Percentiles rank a stretch among this genome's conserved stretches.
Evolutionary conservation across 208 protist genomes (phyloP).

Genomic region (Pavlovales sp.): DNA sequence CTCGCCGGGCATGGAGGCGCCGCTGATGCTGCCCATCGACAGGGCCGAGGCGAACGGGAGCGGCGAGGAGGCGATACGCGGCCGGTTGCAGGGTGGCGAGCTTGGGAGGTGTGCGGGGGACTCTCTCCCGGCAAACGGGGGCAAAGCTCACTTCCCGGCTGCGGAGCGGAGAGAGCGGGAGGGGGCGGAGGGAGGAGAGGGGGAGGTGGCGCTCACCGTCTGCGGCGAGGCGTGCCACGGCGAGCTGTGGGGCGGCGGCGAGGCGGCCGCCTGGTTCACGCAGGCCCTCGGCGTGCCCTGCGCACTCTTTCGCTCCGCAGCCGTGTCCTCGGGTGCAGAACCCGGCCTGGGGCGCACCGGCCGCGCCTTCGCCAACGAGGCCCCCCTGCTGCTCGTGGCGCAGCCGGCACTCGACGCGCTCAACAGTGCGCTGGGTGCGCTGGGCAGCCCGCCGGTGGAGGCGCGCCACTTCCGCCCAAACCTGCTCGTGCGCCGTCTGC

Average conservation of each 20-base stretch:
- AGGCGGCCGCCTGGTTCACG: background rate
- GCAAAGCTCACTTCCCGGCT: background rate
- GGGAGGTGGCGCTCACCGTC: background rate
- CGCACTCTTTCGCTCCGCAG: background rate
- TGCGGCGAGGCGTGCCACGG: constrained; percentile 27
- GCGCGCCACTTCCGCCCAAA: constrained; percentile 22
- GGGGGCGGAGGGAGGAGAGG: background rate
- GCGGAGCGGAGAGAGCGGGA: background rate
- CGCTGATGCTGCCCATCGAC: background rate
- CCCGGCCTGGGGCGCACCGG: too few relatives aligned
- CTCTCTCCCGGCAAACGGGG: background rate
- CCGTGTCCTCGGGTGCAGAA: background rate
- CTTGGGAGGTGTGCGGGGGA: background rate
- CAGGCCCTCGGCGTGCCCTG: background rate
- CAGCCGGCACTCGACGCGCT: constrained; percentile 7
- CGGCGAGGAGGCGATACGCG: too few relatives aligned
- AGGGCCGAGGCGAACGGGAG: too few relatives aligned
- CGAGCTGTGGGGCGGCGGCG: background rate
- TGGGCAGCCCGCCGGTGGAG: background rate
- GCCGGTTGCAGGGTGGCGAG: too few relatives aligned
- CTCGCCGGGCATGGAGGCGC: background rate
- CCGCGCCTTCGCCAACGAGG: constrained; percentile 23
- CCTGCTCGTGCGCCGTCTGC: background rate
- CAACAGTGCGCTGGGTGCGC: background rate
- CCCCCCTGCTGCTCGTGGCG: constrained; percentile 7